Evolutionary conservation across 768 basidiomycete species (phyloP), one percentile per base, ranked within the genome.

Genomic region (Daedaleopsis sinensis): DNA sequence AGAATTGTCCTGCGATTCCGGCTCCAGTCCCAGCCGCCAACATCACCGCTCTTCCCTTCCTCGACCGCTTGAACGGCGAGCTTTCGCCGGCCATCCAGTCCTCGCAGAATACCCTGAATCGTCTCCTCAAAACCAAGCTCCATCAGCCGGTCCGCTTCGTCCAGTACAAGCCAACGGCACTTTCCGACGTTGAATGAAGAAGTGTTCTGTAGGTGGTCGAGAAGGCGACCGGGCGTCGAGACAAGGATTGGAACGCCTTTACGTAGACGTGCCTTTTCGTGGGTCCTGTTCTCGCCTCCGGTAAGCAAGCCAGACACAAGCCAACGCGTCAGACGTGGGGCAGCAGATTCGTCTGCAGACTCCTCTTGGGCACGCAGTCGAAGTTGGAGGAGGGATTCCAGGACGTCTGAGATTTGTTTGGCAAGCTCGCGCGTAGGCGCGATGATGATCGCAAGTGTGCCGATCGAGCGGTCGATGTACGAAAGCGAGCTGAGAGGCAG

Each of bases 121-220:
- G 94, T 93, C 70, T 98, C 95, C 73, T 97, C 96, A 64, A 99
- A 99, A 0, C 97, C 97, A 46, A 98, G 85, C 65, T 98, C 96
- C 96, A 98, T 98, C 53, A 99, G 78, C 44, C 95, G 82, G 75
- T 99, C 97, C 7, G 96, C 96, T 78, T 99, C 97, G 71, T 99
- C 97, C 24, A 98, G 85, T 10, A 99, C 88, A 35, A 99, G 81
- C 94, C 96, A 99, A 50, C 93, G 86, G 72, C 93, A 93, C 76
- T 96, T 96, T 55, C 90, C 94, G 57, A 96, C 84, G 61, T 95
- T 89, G 76, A 99, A 94, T 0, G 93, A 89, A 0, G 91, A 85
- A 0, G 97, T 98, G 68, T 96, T 96, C 73, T 98, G 95, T 42
- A 99, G 82, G 71, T 99, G 97, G 72, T 98, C 97, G 58, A 99